These are phyloP conservation scores for Brassica rapa DNA, from an alignment of 345 rosid genomes.

Conservation along the genomic window DNA sequence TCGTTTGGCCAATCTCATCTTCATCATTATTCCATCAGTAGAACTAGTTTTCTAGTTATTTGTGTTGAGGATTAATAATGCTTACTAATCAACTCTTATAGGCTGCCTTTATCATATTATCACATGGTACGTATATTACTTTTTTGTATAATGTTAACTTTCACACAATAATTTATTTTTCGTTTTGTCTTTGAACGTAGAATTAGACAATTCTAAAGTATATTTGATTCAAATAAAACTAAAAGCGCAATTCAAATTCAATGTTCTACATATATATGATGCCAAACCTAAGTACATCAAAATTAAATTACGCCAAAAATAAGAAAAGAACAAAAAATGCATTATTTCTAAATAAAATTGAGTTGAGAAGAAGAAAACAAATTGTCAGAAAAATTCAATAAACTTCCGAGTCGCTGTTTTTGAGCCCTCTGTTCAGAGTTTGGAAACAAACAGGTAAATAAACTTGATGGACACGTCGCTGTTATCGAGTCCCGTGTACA, in stretches of 20 bases:
- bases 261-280: not conserved
- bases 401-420: slow-evolving; percentile 7
- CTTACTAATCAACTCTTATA: not conserved
- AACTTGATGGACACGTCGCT: slow-evolving; percentile 31
- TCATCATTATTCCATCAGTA: not conserved
- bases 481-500: slow-evolving; percentile 38
- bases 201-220: not conserved
- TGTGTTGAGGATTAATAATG: not conserved
- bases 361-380: slow-evolving; percentile 14
- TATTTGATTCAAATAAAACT: not conserved
- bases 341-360: not conserved
- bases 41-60: not conserved
- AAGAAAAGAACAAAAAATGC: not conserved
- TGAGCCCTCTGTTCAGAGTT: slow-evolving; percentile 15
- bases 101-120: not conserved
- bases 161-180: not conserved
- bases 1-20: not conserved
- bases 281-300: not conserved
- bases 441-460: not conserved
- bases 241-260: not conserved
- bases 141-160: not conserved
- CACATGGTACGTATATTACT: not conserved
- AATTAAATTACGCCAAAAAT: not conserved
- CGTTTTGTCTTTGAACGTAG: not conserved
- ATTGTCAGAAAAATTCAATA: slow-evolving; percentile 24